Evolutionary conservation across 441 rosid species (phyloP).

Genomic region (Monsonia emarginata): DNA sequence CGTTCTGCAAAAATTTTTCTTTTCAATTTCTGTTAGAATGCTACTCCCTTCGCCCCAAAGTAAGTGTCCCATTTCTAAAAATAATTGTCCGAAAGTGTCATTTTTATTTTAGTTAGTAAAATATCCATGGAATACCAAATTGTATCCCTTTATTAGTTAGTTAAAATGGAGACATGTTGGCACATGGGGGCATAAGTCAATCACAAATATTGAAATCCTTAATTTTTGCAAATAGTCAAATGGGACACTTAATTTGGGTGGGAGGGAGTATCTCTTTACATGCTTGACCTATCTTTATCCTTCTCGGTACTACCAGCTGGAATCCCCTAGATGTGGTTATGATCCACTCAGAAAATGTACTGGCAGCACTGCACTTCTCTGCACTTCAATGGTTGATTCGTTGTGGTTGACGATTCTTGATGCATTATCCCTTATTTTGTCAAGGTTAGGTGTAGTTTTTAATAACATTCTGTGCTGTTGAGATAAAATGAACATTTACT

Average conservation of each 20-base stretch:
- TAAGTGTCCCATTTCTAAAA: too few species aligned
- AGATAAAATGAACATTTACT: not conserved
- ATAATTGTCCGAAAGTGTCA: too few species aligned
- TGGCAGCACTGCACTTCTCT: conserved; percentile 70
- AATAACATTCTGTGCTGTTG: conserved; percentile 6
- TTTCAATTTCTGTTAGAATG: conserved; percentile 8
- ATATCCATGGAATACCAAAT: too few species aligned
- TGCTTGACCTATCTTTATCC: conserved; percentile 16
- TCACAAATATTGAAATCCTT: too few species aligned
- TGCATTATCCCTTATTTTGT: conserved; percentile 75
- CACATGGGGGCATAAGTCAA: too few species aligned
- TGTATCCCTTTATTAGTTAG: too few species aligned
- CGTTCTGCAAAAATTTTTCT: conserved; percentile 12
- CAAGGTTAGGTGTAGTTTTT: conserved; percentile 49
- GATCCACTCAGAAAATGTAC: conserved; percentile 46
- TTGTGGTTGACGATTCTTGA: conserved; percentile 97
- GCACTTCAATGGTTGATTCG: conserved; percentile 89
- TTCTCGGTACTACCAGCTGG: conserved; percentile 47
- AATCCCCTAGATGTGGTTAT: conserved; percentile 76
- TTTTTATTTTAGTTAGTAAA: too few species aligned
- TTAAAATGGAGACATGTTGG: too few species aligned
- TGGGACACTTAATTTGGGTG: too few species aligned
- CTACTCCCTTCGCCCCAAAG: too few species aligned
- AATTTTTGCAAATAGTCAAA: too few species aligned
- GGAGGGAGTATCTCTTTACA: conserved; percentile 15